Conservation (phyloP, 768 basidiomycete genomes). For the Candolleomyces efflorescens region DNA sequence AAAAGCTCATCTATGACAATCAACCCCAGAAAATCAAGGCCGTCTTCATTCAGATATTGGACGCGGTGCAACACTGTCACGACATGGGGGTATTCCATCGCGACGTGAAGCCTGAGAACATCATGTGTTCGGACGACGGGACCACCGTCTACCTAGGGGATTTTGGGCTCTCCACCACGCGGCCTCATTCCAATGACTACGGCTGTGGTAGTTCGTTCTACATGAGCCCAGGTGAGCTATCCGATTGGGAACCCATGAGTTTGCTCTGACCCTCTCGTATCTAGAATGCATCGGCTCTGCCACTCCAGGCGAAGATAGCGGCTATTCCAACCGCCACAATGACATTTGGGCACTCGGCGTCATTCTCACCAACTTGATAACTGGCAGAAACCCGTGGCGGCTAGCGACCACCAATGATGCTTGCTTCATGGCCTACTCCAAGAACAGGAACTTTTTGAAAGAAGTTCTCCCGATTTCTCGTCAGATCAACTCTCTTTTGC, state of each 20-base stretch:
- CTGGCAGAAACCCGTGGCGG: slow-evolving; percentile 75
- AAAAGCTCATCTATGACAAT: slow-evolving; percentile 45
- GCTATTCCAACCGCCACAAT: slow-evolving; percentile 57
- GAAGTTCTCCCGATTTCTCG: slow-evolving; percentile 70
- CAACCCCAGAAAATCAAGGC: slow-evolving; percentile 59
- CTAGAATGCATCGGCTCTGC: slow-evolving; percentile 50
- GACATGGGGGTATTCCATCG: slow-evolving; percentile 71
- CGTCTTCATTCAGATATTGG: slow-evolving; percentile 75
- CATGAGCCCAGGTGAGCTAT: slow-evolving; percentile 63
- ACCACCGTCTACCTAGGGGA: slow-evolving; percentile 61
- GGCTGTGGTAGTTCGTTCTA: slow-evolving; percentile 60
- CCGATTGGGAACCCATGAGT: slow-evolving; percentile 1
- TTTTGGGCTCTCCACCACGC: slow-evolving; percentile 66
- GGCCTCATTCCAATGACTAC: slow-evolving; percentile 41
- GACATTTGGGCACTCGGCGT: slow-evolving; percentile 77
- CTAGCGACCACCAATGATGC: slow-evolving; percentile 63
- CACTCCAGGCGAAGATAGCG: slow-evolving; percentile 29
- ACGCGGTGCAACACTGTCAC: slow-evolving; percentile 76
- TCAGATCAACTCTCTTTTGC: slow-evolving; percentile 61
- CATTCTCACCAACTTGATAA: slow-evolving; percentile 80
- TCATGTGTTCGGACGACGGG: slow-evolving; percentile 56
- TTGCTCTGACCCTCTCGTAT: slow-evolving; percentile 9
- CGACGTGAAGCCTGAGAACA: slow-evolving; percentile 85
- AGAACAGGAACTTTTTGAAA: slow-evolving; percentile 59
- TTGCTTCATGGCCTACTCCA: slow-evolving; percentile 60